Conservation (phyloP, 768 basidiomycete species). For the Boletus vermiculosoides region DNA sequence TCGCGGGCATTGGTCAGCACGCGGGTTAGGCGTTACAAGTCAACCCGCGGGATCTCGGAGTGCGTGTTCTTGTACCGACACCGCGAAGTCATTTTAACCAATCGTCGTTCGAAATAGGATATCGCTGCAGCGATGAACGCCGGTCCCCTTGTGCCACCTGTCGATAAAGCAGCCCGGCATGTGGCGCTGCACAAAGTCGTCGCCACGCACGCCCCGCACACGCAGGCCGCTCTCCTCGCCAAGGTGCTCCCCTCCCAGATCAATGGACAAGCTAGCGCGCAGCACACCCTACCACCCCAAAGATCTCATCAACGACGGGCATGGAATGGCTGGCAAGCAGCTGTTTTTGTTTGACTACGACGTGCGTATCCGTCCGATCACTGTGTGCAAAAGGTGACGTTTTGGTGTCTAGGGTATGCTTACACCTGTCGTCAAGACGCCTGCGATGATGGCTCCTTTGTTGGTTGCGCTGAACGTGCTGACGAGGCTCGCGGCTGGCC, state of each 20-base stretch:
- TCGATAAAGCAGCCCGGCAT: slow-evolving; percentile 76
- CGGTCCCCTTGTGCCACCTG: slow-evolving; percentile 76
- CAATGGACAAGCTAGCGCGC: slow-evolving; percentile 72
- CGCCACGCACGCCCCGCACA: slow-evolving; percentile 90
- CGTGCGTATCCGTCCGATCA: slow-evolving; percentile 43
- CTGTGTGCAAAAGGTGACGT: neutral
- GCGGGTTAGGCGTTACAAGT: slow-evolving; percentile 88
- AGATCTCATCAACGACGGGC: slow-evolving; percentile 54
- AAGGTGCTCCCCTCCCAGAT: slow-evolving; percentile 86
- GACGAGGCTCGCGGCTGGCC: slow-evolving; percentile 67
- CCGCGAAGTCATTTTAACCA: neutral
- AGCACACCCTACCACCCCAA: slow-evolving; percentile 82
- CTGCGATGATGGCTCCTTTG: slow-evolving; percentile 83
- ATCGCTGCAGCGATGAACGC: slow-evolving; percentile 88
- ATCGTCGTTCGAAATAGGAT: slow-evolving; percentile 46
- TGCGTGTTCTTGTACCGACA: slow-evolving; percentile 34
- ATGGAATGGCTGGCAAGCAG: slow-evolving; percentile 72
- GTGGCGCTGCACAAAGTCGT: slow-evolving; percentile 77
- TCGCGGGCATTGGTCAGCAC: slow-evolving; percentile 94
- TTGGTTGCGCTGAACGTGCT: slow-evolving; percentile 72
- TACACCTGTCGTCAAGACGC: slow-evolving; percentile 93
- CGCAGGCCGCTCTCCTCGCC: slow-evolving; percentile 88
- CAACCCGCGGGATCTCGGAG: slow-evolving; percentile 95
- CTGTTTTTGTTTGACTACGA: slow-evolving; percentile 96
- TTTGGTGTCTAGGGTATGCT: slow-evolving; percentile 74